phyloP scores from a whole-genome alignment of 1,284 basidiomycete genomes.

The Cystobasidium sp. region DNA sequence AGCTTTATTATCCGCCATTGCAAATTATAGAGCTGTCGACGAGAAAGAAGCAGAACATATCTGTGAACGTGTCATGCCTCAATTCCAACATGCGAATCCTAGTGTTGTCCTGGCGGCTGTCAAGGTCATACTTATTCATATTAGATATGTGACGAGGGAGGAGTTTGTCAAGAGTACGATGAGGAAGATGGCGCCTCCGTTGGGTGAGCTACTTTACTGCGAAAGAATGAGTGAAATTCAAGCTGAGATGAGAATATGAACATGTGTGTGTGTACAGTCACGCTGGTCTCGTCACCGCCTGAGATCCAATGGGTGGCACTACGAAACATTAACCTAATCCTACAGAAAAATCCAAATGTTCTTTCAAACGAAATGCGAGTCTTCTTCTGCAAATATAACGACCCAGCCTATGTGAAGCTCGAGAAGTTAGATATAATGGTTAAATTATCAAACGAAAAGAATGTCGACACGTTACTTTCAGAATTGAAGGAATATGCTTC shows the following conservation, averaged over 20 bases:
- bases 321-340: constrained; percentile 92
- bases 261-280: constrained; percentile 57
- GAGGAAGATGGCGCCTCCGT: constrained; percentile 96
- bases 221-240: background rate
- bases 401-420: constrained; percentile 96
- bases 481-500: constrained; percentile 98
- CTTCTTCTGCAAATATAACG: constrained; percentile 99
- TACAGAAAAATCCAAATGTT: constrained; percentile 88
- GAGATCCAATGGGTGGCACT: constrained; percentile 95
- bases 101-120: constrained; percentile 93
- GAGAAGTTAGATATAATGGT: constrained; percentile 99
- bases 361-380: constrained; percentile 95
- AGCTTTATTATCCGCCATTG: constrained; percentile 82
- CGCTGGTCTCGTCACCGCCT: constrained; percentile 65
- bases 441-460: constrained; percentile 84
- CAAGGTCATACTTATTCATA: constrained; percentile 97
- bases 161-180: constrained; percentile 85
- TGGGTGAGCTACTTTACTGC: constrained; percentile 59
- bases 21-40: constrained; percentile 80
- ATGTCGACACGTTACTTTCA: constrained; percentile 90
- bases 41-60: constrained; percentile 97
- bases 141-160: constrained; percentile 78
- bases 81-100: constrained; percentile 97
- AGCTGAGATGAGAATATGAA: background rate
- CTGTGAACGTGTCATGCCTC: constrained; percentile 95